These are phyloP conservation scores for Orobanche coerulescens DNA, from an alignment of 257 asterid species.

Conservation along the genomic window DNA sequence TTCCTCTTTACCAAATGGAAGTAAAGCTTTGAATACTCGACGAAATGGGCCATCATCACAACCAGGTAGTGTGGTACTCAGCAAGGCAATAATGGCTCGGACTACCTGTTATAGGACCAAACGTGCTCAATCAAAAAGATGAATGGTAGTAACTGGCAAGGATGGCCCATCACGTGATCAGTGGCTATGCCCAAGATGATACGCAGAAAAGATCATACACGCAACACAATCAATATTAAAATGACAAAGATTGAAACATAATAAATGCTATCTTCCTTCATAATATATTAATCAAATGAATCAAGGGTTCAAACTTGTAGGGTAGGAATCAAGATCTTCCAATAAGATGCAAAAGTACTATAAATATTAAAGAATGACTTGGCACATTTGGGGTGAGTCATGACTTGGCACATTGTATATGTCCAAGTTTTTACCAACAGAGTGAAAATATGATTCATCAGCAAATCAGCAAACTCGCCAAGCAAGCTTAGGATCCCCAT, in stretches of 20 bases:
- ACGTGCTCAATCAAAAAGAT: constrained; percentile 24
- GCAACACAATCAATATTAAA: not conserved
- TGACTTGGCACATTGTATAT: not conserved
- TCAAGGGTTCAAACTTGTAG: not conserved
- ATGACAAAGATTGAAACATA: not conserved
- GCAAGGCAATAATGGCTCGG: constrained; percentile 72
- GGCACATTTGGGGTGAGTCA: not conserved
- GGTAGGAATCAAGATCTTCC: not conserved
- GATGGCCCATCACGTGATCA: constrained; percentile 13
- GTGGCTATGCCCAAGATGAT: constrained; percentile 11
- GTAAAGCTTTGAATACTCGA: constrained; percentile 73
- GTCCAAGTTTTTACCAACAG: not conserved
- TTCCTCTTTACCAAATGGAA: constrained; percentile 79
- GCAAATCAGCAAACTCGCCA: not conserved
- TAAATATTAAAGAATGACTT: no score
- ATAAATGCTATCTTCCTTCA: not conserved
- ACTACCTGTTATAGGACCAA: constrained; percentile 50
- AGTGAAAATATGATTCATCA: constrained; percentile 11
- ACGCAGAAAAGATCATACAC: not conserved
- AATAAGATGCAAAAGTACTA: no score
- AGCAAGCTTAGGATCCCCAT: not conserved
- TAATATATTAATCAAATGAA: not conserved
- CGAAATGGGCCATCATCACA: constrained; percentile 74
- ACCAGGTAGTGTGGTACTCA: constrained; percentile 79
- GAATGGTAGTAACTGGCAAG: constrained; percentile 21